Evolutionary conservation across 139 green algal species (phyloP), one percentile per base, ranked within the genome.

Genomic region (Chlamydomonas sp.): DNA sequence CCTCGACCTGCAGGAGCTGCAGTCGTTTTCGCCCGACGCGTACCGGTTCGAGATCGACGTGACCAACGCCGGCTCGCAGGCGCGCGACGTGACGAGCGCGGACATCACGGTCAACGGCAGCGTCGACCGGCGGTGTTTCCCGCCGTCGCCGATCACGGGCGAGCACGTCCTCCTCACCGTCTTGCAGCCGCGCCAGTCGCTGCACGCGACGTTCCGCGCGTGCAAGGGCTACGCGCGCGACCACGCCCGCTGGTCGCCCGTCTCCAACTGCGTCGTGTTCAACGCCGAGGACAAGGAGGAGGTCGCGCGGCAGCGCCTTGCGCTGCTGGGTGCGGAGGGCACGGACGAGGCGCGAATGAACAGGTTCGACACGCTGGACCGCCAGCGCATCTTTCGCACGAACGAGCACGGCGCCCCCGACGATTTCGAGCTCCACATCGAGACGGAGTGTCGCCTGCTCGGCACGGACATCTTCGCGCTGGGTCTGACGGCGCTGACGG

Each of bases 201-300:
- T 68, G 60, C 31, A 48, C 60, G 13, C 48, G 10, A 29, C 26
- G 60, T 16, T 5, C 10, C 10, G 10, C 8, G 60, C 60, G 8
- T 20, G 60, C 31, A 16, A 48, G 13, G 60, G 60, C 22, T 47
- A 13, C 34, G 60, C 31, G 26, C 60, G 26, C 10, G 60, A 68
- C 31, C 60, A 68, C 34, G 26, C 60, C 31, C 60, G 60, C 5
- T 68, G 60, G 60, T 68, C 60, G 31, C 60, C 60, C 31, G 60
- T 68, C 60, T 38, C 31, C 34, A 20, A 24, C 13, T 68, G 60
- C 60, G 39, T 34, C 22, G 39, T 68, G 31, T 8, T 10, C 10
- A 68, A 68, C 60, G 48, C 39, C 31, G 54, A 36, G 10, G 54
- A 64, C 54, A 22, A 22, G 22, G 16, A 30, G 54, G 10, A 20